Evolutionary conservation across 495 filamentous ascomycete genomes (phyloP).

Genomic region (Penicillium soppii): DNA sequence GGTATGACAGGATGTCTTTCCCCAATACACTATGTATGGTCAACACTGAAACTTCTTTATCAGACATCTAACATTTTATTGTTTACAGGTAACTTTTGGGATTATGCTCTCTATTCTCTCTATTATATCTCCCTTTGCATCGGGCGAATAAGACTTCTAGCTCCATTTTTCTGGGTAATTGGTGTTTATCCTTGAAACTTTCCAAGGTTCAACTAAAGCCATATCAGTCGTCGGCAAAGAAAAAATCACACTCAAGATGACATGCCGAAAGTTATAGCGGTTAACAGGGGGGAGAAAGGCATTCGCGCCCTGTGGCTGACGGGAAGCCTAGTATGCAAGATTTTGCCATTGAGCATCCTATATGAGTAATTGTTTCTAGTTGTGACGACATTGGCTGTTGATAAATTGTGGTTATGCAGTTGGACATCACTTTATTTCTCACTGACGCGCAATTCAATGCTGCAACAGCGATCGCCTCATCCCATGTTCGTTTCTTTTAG

Average conservation of each 20-base stretch:
- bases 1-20: not conserved
- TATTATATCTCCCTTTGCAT: not conserved
- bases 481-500: too few species aligned
- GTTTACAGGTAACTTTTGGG: not conserved
- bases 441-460: too few species aligned
- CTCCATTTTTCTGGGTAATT: not conserved
- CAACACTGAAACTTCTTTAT: not conserved
- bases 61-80: not conserved
- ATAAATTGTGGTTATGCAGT: too few species aligned
- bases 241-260: not conserved
- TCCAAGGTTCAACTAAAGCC: not conserved
- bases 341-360: too few species aligned
- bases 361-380: too few species aligned
- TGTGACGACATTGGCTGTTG: too few species aligned
- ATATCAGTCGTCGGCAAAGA: not conserved
- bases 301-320: too few species aligned
- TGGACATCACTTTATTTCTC: too few species aligned
- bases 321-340: too few species aligned
- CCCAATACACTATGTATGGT: not conserved
- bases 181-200: not conserved
- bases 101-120: not conserved
- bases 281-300: too few species aligned
- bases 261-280: too few species aligned
- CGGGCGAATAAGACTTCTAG: not conserved
- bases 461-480: too few species aligned